A percentile compares a stretch with the other conserved stretches of the same genome.
phyloP scores from a whole-genome alignment of 2,329 filamentous ascomycete genomes.

The Escovopsis sp. region DNA sequence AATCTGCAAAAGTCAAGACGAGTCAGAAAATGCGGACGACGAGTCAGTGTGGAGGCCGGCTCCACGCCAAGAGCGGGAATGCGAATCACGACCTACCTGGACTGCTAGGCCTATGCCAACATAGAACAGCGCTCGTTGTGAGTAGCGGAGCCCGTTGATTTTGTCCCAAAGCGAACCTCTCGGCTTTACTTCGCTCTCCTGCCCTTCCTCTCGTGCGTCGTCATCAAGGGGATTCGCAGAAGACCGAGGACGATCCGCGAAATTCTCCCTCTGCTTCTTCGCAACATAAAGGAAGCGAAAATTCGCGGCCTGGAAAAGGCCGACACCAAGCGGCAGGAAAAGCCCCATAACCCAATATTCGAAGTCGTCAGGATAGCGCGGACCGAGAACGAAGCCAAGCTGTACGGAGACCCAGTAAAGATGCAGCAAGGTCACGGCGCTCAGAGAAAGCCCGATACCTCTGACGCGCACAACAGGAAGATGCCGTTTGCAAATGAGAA shows the following conservation, averaged over 20 bases:
- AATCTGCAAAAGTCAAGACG: slow-evolving; percentile 27
- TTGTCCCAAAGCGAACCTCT: slow-evolving; percentile 11
- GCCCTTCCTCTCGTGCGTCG: slow-evolving; percentile 5
- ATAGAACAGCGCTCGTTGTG: slow-evolving; percentile 28
- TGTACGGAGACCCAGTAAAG: slow-evolving; percentile 26
- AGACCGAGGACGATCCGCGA: slow-evolving; percentile 4
- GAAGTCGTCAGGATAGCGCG: slow-evolving; percentile 27
- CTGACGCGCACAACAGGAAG: slow-evolving; percentile 24
- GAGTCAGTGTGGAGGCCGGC: too few species aligned
- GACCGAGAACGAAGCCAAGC: slow-evolving; percentile 20
- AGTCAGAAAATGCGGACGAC: too few species aligned
- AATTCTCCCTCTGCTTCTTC: slow-evolving; percentile 27
- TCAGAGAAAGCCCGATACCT: slow-evolving; percentile 23
- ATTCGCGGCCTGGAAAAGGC: slow-evolving; percentile 49
- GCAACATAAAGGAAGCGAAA: slow-evolving; percentile 42
- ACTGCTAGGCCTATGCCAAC: slow-evolving; percentile 39
- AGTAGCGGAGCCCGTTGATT: slow-evolving; percentile 14
- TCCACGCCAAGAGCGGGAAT: background rate
- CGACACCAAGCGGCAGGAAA: slow-evolving; percentile 47
- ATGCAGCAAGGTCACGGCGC: slow-evolving; percentile 23
- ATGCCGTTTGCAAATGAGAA: slow-evolving; percentile 20
- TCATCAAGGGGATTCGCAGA: slow-evolving; percentile 1
- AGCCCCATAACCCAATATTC: slow-evolving; percentile 53
- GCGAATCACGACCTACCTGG: slow-evolving; percentile 28
- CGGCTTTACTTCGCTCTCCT: slow-evolving; percentile 14